phyloP scores from a whole-genome alignment of 106 monocot species.

The Ottelia alismoides region DNA sequence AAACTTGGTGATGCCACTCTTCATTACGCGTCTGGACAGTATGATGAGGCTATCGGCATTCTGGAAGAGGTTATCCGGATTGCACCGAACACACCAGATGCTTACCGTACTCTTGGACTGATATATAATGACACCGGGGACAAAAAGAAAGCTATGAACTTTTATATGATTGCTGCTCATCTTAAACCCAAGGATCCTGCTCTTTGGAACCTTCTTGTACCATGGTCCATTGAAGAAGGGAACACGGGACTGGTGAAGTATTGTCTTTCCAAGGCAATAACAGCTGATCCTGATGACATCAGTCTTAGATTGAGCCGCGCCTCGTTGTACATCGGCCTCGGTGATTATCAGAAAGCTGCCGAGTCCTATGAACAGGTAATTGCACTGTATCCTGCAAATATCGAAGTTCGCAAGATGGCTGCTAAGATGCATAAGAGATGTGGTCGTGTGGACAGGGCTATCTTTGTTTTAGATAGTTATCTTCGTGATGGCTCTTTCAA shows the following conservation, averaged over 20 bases:
- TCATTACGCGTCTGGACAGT: conserved; percentile 2
- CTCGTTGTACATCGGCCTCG: conserved; percentile 39
- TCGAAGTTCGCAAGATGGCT: conserved; percentile 64
- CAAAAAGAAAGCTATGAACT: conserved; percentile 63
- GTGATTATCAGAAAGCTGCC: conserved; percentile 76
- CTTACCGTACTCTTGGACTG: conserved; percentile 70
- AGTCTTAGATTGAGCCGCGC: conserved; percentile 59
- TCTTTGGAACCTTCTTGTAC: conserved; percentile 83
- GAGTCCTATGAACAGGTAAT: conserved; percentile 71
- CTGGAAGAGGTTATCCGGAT: conserved; percentile 65
- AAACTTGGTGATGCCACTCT: conserved; percentile 68
- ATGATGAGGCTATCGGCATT: conserved; percentile 54
- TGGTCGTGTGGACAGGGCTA: conserved; percentile 47
- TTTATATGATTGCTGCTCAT: conserved; percentile 85
- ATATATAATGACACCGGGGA: conserved; percentile 62
- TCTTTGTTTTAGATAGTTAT: conserved; percentile 57
- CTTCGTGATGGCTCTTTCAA: conserved; percentile 25
- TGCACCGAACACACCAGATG: conserved; percentile 73
- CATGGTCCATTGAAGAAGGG: conserved; percentile 74
- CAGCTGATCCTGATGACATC: conserved; percentile 79
- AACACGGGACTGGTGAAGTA: conserved; percentile 61
- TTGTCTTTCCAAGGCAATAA: conserved; percentile 89
- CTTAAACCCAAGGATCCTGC: conserved; percentile 74
- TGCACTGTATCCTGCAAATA: conserved; percentile 32
- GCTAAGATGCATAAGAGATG: conserved; percentile 76